Conservation (phyloP, 2,329 filamentous ascomycete genomes). For the Fusarium oligoseptatum region DNA sequence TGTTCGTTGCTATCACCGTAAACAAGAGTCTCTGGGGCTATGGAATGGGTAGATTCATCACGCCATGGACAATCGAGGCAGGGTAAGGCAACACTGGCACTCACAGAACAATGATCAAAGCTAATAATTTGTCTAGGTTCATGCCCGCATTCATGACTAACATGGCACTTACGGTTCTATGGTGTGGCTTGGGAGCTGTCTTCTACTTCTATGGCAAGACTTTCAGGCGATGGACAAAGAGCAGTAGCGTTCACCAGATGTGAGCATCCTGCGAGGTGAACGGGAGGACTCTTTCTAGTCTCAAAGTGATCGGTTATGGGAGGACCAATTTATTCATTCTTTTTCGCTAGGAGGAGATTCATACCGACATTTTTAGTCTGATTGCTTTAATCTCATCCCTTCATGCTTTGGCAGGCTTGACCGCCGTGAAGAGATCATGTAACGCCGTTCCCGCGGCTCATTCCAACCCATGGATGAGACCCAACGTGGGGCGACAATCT, state of each 20-base stretch:
- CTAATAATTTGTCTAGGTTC: background rate
- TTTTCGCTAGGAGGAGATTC: background rate
- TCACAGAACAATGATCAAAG: background rate
- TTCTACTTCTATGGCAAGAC: slow-evolving; percentile 21
- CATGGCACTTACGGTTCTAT: slow-evolving; percentile 9
- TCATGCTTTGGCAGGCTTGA: background rate
- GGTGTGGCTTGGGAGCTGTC: background rate
- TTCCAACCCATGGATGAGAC: background rate
- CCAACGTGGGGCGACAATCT: too few species aligned
- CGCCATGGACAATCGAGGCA: slow-evolving; percentile 13
- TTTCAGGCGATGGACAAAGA: slow-evolving; percentile 9
- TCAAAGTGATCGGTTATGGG: background rate
- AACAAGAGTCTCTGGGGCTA: slow-evolving; percentile 30
- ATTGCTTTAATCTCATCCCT: background rate
- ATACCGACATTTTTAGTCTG: background rate
- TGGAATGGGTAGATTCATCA: slow-evolving; percentile 23
- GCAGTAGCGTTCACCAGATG: slow-evolving; percentile 11
- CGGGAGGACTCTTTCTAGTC: background rate
- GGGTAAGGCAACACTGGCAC: slow-evolving; percentile 7
- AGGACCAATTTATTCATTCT: background rate
- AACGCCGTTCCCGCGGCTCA: background rate
- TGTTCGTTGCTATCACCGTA: slow-evolving; percentile 25
- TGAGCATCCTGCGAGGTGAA: background rate
- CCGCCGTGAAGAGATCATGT: background rate
- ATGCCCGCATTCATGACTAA: slow-evolving; percentile 15